phyloP scores from a whole-genome alignment of 148 eudicot species.

The Camellia granthamiana region DNA sequence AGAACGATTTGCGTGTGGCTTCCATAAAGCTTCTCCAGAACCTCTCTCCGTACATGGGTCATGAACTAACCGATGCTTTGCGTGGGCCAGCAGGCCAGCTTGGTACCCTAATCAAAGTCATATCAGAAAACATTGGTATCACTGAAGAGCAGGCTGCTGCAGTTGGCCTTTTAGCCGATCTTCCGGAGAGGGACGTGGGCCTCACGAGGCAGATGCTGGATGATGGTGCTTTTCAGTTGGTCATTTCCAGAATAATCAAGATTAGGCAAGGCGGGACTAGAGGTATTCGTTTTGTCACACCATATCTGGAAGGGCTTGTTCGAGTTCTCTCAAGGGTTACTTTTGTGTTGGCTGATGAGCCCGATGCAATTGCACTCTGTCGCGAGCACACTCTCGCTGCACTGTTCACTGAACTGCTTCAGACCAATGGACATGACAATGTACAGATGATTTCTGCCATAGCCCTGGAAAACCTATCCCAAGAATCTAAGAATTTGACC shows the following conservation, averaged over 20 bases:
- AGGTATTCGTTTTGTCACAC: constrained; percentile 67
- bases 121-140: constrained; percentile 45
- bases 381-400: constrained; percentile 51
- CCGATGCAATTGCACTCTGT: constrained; percentile 53
- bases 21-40: constrained; percentile 72
- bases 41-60: constrained; percentile 71
- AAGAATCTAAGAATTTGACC: constrained; percentile 58
- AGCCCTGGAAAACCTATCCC: constrained; percentile 76
- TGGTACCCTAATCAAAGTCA: constrained; percentile 56
- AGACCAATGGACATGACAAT: constrained; percentile 64
- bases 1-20: constrained; percentile 63
- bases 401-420: constrained; percentile 64
- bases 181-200: constrained; percentile 60
- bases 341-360: constrained; percentile 56
- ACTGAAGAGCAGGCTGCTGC: constrained; percentile 90
- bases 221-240: constrained; percentile 50
- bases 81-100: constrained; percentile 78
- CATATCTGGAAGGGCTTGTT: constrained; percentile 79
- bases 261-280: constrained; percentile 69
- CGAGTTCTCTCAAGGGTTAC: constrained; percentile 70
- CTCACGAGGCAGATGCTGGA: constrained; percentile 65
- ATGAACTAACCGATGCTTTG: constrained; percentile 64
- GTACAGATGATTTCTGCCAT: constrained; percentile 80
- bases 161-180: constrained; percentile 69
- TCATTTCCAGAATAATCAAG: constrained; percentile 47